Percentiles rank a stretch among this genome's conserved stretches.
Conservation (phyloP, 2,329 filamentous ascomycete species). For the Fusarium clavum region DNA sequence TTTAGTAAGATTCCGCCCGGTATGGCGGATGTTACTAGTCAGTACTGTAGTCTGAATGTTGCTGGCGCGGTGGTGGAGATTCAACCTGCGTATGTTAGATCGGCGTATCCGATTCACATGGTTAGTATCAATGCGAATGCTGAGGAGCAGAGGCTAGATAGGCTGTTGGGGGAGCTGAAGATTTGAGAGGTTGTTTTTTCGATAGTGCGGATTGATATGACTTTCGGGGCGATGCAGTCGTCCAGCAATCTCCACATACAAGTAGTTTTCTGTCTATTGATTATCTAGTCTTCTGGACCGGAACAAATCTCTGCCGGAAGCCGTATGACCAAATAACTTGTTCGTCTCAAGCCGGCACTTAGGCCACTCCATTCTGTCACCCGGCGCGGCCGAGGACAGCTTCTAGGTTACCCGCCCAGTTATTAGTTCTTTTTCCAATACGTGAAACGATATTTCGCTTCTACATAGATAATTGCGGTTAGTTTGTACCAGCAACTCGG, state of each 20-base stretch:
- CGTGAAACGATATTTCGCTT: not conserved
- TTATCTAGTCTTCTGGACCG: not conserved
- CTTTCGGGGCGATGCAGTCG: too few relatives aligned
- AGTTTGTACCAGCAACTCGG: not conserved
- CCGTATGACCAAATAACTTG: not conserved
- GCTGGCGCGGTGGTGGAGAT: not conserved
- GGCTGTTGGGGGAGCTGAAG: not conserved
- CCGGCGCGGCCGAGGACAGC: fast-evolving
- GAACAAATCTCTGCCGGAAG: not conserved
- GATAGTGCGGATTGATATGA: not conserved
- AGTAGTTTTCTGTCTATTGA: not conserved
- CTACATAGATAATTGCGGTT: not conserved
- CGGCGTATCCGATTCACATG: not conserved
- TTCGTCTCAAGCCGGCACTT: too few relatives aligned
- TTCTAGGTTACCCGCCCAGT: too few relatives aligned
- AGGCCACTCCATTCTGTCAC: not conserved
- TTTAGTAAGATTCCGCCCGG: not conserved
- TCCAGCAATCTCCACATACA: not conserved
- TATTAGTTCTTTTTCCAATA: not conserved
- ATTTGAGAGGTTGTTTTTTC: not conserved
- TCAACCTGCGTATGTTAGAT: not conserved
- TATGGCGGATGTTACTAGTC: not conserved
- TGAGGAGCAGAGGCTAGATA: not conserved
- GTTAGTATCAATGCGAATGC: not conserved
- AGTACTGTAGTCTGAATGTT: not conserved